Evolutionary conservation across 176 grass and related monocot species (phyloP).

Genomic region (Aegilops tauschii): DNA sequence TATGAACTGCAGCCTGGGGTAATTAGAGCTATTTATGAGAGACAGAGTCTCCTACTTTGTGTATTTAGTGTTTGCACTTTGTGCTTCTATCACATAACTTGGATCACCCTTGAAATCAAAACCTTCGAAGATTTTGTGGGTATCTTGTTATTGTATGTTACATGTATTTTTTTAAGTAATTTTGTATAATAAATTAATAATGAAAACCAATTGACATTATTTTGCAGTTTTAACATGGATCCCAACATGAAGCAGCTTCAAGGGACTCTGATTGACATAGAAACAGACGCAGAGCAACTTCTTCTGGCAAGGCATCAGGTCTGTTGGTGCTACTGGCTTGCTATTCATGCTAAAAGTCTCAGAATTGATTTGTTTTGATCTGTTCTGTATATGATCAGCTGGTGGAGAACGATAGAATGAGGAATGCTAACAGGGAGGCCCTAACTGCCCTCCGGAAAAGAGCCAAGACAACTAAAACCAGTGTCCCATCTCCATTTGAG

Average conservation of each 20-base stretch:
- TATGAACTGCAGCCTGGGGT: neutral
- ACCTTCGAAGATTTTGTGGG: neutral
- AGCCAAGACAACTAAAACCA: constrained; percentile 73
- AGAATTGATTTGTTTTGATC: neutral
- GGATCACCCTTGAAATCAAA: neutral
- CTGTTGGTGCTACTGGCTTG: neutral
- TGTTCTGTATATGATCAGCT: constrained; percentile 39
- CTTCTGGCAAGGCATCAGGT: constrained; percentile 92
- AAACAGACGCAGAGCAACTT: constrained; percentile 68
- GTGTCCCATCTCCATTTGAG: constrained; percentile 73
- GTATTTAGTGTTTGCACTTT: neutral
- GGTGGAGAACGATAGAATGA: constrained; percentile 69
- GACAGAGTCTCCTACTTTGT: neutral
- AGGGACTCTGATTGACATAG: constrained; percentile 57
- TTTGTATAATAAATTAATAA: neutral
- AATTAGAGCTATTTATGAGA: neutral
- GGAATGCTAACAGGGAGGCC: constrained; percentile 73
- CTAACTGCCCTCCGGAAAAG: constrained; percentile 69
- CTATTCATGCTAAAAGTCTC: neutral
- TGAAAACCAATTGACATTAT: neutral
- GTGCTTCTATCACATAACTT: neutral
- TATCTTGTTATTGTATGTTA: neutral
- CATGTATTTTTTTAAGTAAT: neutral
- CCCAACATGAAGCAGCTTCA: constrained; percentile 60
- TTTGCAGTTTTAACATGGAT: constrained; percentile 57